Evolutionary conservation across 306 rosid genomes (phyloP).

Genomic region (Luffa acutangula): DNA sequence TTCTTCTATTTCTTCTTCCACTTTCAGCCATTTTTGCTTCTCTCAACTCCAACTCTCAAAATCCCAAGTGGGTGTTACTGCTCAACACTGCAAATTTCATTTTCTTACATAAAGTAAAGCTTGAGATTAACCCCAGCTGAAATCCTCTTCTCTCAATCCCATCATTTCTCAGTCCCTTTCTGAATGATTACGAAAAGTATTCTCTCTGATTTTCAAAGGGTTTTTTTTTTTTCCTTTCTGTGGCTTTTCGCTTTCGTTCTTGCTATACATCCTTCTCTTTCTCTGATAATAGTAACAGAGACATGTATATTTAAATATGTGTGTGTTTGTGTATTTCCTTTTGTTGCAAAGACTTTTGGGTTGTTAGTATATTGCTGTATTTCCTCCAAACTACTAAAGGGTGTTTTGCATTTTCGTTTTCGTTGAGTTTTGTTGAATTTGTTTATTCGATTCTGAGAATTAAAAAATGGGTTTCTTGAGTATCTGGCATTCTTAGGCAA

Average conservation of each 20-base stretch:
- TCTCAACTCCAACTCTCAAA: background rate
- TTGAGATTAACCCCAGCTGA: background rate
- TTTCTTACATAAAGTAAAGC: background rate
- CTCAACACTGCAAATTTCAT: background rate
- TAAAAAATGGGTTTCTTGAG: constrained; percentile 18
- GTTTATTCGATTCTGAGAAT: background rate
- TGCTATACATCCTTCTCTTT: background rate
- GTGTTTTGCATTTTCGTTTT: constrained; percentile 19
- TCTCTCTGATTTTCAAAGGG: background rate
- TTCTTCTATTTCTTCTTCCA: background rate
- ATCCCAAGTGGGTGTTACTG: background rate
- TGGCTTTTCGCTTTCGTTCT: constrained; percentile 37
- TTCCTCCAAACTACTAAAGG: constrained; percentile 13
- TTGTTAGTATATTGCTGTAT: constrained; percentile 11
- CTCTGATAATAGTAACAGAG: background rate
- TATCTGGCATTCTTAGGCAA: constrained; percentile 16
- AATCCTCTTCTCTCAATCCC: background rate
- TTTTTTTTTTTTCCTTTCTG: background rate
- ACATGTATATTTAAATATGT: background rate
- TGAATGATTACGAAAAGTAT: background rate
- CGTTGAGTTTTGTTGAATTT: constrained; percentile 16
- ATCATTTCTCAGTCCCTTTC: background rate
- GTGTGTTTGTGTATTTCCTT: background rate
- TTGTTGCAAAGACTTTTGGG: background rate
- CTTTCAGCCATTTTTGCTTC: background rate